These are phyloP conservation scores for Peronospora tabacina DNA, from an alignment of 352 stramenopile species.

Conservation along the genomic window DNA sequence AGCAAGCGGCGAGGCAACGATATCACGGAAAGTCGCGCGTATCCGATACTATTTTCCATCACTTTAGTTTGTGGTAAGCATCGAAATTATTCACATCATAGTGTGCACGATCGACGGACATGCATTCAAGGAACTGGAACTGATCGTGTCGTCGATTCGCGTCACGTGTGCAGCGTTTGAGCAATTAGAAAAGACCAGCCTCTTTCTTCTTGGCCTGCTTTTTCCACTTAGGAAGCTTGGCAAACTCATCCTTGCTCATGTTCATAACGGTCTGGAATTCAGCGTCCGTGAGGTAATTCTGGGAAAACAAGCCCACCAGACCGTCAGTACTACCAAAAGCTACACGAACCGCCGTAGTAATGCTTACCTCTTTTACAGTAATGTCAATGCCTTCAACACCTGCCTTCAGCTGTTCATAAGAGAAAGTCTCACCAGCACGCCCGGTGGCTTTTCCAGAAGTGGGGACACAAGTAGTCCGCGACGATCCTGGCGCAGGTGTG, in stretches of 20 bases:
- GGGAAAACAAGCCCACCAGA: constrained; percentile 2
- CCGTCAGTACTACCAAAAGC: constrained; percentile 25
- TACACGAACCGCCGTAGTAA: constrained; percentile 6
- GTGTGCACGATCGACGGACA: constrained; percentile 1
- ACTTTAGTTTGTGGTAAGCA: constrained; percentile 24
- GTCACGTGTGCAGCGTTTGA: background rate
- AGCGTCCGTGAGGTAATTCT: constrained; percentile 65
- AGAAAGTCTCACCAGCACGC: constrained; percentile 36
- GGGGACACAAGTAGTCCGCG: constrained; percentile 5
- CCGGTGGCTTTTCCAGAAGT: constrained; percentile 26
- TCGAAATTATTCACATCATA: constrained; percentile 9
- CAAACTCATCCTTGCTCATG: constrained; percentile 52
- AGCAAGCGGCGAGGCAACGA: constrained; percentile 1
- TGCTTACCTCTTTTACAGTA: constrained; percentile 54
- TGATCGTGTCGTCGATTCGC: background rate
- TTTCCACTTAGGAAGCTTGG: constrained; percentile 76
- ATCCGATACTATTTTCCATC: constrained; percentile 19
- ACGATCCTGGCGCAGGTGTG: constrained; percentile 2
- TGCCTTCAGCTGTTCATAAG: constrained; percentile 57
- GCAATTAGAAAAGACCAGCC: constrained; percentile 72
- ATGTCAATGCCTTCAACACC: constrained; percentile 78
- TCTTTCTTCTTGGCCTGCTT: constrained; percentile 86
- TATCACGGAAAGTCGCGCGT: background rate
- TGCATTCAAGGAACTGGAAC: constrained; percentile 3
- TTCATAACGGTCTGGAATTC: constrained; percentile 74